Percentiles rank a stretch among this genome's conserved stretches.
phyloP scores from a whole-genome alignment of 2,329 filamentous ascomycete genomes.

The Microcyclosporella mali region DNA sequence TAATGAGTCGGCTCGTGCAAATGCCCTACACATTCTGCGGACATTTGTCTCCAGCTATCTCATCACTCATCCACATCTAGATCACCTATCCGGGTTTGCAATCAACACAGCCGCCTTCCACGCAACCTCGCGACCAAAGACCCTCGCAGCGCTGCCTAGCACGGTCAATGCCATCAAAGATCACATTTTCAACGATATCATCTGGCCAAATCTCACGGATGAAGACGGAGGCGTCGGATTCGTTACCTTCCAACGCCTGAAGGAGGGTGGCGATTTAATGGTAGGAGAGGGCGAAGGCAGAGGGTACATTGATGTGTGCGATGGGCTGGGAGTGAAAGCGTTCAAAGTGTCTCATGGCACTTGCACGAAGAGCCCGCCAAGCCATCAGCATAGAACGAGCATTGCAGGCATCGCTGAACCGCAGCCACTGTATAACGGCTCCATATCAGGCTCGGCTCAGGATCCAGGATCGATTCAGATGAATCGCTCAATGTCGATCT shows the following conservation, averaged over 20 bases:
- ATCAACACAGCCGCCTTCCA: slow-evolving; percentile 87
- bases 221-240: slow-evolving; percentile 92
- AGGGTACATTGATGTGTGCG: slow-evolving; percentile 82
- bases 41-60: slow-evolving; percentile 80
- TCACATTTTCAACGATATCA: slow-evolving; percentile 95
- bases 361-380: slow-evolving; percentile 60
- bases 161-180: slow-evolving; percentile 89
- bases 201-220: slow-evolving; percentile 95
- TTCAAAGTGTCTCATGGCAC: slow-evolving; percentile 85
- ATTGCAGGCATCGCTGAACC: slow-evolving; percentile 35
- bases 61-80: slow-evolving; percentile 94
- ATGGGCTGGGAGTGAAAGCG: slow-evolving; percentile 81
- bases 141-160: slow-evolving; percentile 74
- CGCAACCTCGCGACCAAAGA: slow-evolving; percentile 70
- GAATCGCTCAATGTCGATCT: slow-evolving; percentile 23
- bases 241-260: slow-evolving; percentile 80
- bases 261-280: slow-evolving; percentile 80
- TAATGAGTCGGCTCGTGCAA: slow-evolving; percentile 60
- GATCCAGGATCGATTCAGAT: slow-evolving; percentile 15
- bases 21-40: slow-evolving; percentile 73
- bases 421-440: slow-evolving; percentile 24
- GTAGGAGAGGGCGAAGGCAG: slow-evolving; percentile 71
- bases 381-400: slow-evolving; percentile 39
- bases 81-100: slow-evolving; percentile 85
- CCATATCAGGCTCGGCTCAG: slow-evolving; percentile 19